Evolutionary conservation across 305 asterid genomes (phyloP), one percentile per base, ranked within the genome.

Genomic region (Fraxinus xanthoxyloides): DNA sequence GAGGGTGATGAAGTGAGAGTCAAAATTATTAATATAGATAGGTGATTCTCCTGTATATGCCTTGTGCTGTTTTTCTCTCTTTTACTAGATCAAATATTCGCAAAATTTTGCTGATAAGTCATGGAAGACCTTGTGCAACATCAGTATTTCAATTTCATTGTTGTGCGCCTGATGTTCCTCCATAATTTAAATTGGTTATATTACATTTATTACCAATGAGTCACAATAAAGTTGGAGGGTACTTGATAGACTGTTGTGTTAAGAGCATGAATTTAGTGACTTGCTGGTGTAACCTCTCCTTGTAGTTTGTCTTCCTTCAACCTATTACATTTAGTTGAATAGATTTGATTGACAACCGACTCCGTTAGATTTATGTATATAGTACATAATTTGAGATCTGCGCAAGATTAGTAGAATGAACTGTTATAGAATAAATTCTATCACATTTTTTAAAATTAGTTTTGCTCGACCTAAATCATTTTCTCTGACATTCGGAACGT

Each of bases 1-100:
- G 97, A 88, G 88, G 97, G 97, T 46, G 98, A 95, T 43, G 86
- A 89, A 85, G 95, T 92, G 90, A 91, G 87, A 78, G 98, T 92
- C 83, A 95, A 94, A 90, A 77, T 94, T 79, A 79, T 91, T 31
- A 88, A 88, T 34, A 83, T 94, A 59, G 97, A 95, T 85, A 90
- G 97, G 99, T 95, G 83, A 86, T 84, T 87, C 35, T 86, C 54
- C 56, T 43, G 26, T 70, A 43, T 26, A 24, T 32, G 56, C 17
- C 24, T n/a, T 72, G 75, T 21, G 32, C 77, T 1, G 5, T n/a
- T 19, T 70, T 24, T 54, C 17, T 75, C 17, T 3, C 17, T 15
- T 24, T 65, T 61, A 23, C 70, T 23, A 61, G 12, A 23, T 24
- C 32, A 7, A 59, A 56, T 61, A 61, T 21, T 65, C 8, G 7